phyloP scores from a whole-genome alignment of 192 early-diverging fungal genomes.

The Podila horticola region DNA sequence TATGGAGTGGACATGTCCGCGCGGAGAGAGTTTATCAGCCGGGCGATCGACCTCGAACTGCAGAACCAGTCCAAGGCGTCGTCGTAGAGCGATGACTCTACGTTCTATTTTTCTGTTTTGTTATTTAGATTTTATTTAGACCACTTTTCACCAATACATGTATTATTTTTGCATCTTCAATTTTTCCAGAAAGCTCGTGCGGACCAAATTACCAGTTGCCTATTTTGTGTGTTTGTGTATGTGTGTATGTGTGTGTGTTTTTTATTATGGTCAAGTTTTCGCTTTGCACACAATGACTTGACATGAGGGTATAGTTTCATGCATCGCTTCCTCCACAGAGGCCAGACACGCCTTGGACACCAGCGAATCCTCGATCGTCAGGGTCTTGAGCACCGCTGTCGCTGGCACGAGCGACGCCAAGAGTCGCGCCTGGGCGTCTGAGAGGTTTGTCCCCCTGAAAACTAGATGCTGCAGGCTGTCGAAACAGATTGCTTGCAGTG shows the following conservation, averaged over 20 bases:
- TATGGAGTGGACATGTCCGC: slow-evolving; percentile 76
- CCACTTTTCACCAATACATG: no score
- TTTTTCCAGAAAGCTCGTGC: no score
- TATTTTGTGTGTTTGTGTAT: no score
- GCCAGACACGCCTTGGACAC: neutral
- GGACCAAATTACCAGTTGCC: no score
- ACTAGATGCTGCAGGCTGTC: neutral
- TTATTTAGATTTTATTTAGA: no score
- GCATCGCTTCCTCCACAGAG: neutral
- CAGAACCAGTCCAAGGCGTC: slow-evolving; percentile 17
- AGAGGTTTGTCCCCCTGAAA: neutral
- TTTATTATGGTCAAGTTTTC: neutral
- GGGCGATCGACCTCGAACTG: slow-evolving; percentile 66
- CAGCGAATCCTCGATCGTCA: slow-evolving; percentile 4
- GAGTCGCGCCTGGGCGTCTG: neutral
- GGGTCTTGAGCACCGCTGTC: neutral
- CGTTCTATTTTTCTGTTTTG: no score
- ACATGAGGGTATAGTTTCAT: neutral
- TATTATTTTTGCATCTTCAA: no score
- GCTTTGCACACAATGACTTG: neutral
- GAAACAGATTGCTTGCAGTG: neutral
- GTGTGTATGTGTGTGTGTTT: neutral
- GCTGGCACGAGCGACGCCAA: neutral
- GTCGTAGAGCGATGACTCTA: slow-evolving; percentile 6
- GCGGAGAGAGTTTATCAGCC: slow-evolving; percentile 79